These are phyloP conservation scores for Venturia nashicola DNA, from an alignment of 2,329 filamentous ascomycete species.

Conservation along the genomic window DNA sequence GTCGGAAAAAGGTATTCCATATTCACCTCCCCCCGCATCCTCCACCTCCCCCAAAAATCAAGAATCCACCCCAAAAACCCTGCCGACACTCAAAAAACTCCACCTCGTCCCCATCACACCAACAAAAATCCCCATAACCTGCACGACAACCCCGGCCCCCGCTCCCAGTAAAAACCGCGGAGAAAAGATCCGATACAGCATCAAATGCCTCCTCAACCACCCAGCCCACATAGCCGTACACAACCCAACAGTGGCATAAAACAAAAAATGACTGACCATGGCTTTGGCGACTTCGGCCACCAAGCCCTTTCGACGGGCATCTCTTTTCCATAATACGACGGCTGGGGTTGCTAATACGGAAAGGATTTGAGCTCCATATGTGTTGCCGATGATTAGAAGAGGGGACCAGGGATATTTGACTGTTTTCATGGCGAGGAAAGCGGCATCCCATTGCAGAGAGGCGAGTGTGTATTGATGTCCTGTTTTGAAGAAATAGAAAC, in stretches of 20 bases:
- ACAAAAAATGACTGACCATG: constrained; percentile 63
- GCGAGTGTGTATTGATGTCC: constrained; percentile 83
- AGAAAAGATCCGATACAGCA: constrained; percentile 90
- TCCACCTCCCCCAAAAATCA: neutral
- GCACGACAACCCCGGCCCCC: constrained; percentile 59
- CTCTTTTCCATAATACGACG: constrained; percentile 78
- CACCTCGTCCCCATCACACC: constrained; percentile 62
- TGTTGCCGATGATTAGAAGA: constrained; percentile 70
- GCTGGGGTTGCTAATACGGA: constrained; percentile 70
- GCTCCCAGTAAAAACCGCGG: constrained; percentile 82
- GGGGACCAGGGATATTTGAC: constrained; percentile 87
- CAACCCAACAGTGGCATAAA: constrained; percentile 71
- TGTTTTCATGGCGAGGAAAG: constrained; percentile 75
- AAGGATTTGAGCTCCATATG: constrained; percentile 78
- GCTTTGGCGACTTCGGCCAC: constrained; percentile 60
- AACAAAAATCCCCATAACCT: constrained; percentile 59
- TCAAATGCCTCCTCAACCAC: constrained; percentile 77
- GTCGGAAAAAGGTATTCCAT: too few relatives aligned
- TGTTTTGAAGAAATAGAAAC: constrained; percentile 95
- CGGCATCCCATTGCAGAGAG: constrained; percentile 90
- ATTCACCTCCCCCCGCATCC: neutral
- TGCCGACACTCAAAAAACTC: constrained; percentile 66
- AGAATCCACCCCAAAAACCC: constrained; percentile 59
- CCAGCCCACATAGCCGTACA: constrained; percentile 88
- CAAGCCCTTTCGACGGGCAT: constrained; percentile 51